A percentile compares a stretch with the other conserved stretches of the same genome.
Evolutionary conservation across 116 monocot genomes (phyloP).

Genomic region (Posidonia oceanica): DNA sequence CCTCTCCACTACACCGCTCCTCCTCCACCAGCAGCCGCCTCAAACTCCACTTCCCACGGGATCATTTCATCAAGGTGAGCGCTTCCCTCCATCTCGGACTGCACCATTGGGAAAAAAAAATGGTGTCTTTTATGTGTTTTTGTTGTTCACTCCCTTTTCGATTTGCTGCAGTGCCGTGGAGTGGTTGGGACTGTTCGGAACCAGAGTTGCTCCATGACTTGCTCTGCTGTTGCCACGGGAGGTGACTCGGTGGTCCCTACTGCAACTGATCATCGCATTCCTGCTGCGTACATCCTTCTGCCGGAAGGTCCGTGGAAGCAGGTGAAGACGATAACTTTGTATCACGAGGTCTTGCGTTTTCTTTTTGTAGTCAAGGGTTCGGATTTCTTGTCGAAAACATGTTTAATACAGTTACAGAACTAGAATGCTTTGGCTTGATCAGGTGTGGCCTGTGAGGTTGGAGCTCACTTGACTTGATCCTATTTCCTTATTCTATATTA

Average conservation of each 20-base stretch:
- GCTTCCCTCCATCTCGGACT: background rate
- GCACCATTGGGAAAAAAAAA: background rate
- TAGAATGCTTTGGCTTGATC: no score
- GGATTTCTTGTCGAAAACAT: no score
- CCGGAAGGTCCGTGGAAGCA: slow-evolving; percentile 90
- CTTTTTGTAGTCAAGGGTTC: background rate
- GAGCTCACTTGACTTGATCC: no score
- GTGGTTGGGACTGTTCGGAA: background rate
- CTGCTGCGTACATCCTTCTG: slow-evolving; percentile 66
- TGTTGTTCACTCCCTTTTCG: background rate
- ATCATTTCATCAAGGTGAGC: background rate
- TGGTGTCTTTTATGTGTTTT: background rate
- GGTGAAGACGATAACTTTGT: slow-evolving; percentile 16
- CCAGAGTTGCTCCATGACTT: background rate
- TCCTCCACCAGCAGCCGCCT: no score
- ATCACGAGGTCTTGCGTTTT: background rate
- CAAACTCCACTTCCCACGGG: background rate
- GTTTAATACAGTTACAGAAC: no score
- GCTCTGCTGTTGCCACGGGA: background rate
- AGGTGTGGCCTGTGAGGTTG: no score
- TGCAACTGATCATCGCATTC: slow-evolving; percentile 19
- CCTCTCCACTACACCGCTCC: no score
- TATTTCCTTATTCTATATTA: no score
- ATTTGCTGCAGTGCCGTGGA: background rate
- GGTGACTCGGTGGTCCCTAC: background rate